phyloP scores from a whole-genome alignment of 2,329 filamentous ascomycete species.

The Talaromyces sp. region DNA sequence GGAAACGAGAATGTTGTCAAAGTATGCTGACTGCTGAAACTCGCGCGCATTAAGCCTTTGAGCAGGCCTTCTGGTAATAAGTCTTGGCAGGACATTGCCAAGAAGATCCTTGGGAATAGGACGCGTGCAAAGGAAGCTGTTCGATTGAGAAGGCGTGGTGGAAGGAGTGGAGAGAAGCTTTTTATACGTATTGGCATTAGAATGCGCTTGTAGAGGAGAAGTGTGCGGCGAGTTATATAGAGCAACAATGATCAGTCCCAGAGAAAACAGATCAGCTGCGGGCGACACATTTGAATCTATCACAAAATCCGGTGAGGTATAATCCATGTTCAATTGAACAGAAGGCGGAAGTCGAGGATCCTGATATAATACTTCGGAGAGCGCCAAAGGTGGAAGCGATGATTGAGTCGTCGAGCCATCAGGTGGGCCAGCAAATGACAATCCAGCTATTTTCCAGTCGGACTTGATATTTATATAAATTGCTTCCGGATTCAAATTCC shows the following conservation, averaged over 20 bases:
- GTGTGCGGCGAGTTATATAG: constrained; percentile 92
- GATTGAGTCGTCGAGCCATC: constrained; percentile 71
- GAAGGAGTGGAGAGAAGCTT: constrained; percentile 75
- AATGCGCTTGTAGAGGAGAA: constrained; percentile 79
- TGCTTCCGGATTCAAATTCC: constrained; percentile 89
- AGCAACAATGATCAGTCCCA: constrained; percentile 82
- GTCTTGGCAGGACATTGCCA: constrained; percentile 70
- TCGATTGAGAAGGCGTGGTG: constrained; percentile 70
- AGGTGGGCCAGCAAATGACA: constrained; percentile 80
- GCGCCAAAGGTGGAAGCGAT: constrained; percentile 72
- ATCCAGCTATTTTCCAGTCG: constrained; percentile 97
- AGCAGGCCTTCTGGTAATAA: constrained; percentile 83
- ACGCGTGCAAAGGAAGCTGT: constrained; percentile 79
- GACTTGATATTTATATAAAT: constrained; percentile 95
- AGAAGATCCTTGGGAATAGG: constrained; percentile 76
- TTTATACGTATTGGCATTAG: constrained; percentile 80
- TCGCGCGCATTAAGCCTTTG: constrained; percentile 83
- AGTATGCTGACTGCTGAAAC: constrained; percentile 93
- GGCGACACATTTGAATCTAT: constrained; percentile 83
- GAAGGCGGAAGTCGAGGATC: constrained; percentile 76
- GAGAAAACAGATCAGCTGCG: constrained; percentile 86
- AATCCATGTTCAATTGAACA: constrained; percentile 90
- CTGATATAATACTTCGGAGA: constrained; percentile 79
- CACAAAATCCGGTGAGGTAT: constrained; percentile 89
- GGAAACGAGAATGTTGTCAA: constrained; percentile 93